Conservation (phyloP, 768 basidiomycete genomes). For the Lactifluus hygrophoroides region DNA sequence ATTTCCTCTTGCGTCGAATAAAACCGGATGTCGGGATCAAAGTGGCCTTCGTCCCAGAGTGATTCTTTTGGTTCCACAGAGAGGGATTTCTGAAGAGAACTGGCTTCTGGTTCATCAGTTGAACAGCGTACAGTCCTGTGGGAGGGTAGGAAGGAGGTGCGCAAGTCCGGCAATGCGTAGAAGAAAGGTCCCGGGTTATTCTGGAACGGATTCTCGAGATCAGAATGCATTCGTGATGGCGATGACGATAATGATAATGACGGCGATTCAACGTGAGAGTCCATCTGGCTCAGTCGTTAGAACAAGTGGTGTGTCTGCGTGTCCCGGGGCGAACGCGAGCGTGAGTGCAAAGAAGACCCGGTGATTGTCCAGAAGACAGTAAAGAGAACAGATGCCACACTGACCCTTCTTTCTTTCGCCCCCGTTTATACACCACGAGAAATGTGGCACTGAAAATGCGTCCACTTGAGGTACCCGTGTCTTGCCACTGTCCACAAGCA, state of each 20-base stretch:
- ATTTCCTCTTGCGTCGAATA: not conserved
- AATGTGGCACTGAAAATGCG: not conserved
- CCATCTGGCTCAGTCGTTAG: not conserved
- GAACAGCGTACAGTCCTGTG: not conserved
- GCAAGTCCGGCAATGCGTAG: constrained; percentile 5
- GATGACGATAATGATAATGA: not conserved
- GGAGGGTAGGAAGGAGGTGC: not conserved
- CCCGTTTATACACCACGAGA: not conserved
- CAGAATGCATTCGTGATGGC: not conserved
- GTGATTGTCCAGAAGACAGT: not conserved
- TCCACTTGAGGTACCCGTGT: not conserved
- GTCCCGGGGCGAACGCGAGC: not conserved
- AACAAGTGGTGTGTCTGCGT: not conserved
- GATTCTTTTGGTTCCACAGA: not conserved
- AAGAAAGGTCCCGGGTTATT: constrained; percentile 8
- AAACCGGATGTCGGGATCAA: not conserved
- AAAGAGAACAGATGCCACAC: not conserved
- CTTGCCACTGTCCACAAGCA: not conserved
- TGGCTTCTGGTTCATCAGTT: not conserved
- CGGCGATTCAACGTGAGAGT: not conserved
- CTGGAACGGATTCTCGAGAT: constrained; percentile 9
- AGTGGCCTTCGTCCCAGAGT: not conserved
- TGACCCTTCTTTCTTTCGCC: not conserved
- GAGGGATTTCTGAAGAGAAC: not conserved
- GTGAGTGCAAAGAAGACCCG: not conserved